Evolutionary conservation across 2,329 filamentous ascomycete species (phyloP), one percentile per base, ranked within the genome.

Genomic region (Sporothrix inflata): DNA sequence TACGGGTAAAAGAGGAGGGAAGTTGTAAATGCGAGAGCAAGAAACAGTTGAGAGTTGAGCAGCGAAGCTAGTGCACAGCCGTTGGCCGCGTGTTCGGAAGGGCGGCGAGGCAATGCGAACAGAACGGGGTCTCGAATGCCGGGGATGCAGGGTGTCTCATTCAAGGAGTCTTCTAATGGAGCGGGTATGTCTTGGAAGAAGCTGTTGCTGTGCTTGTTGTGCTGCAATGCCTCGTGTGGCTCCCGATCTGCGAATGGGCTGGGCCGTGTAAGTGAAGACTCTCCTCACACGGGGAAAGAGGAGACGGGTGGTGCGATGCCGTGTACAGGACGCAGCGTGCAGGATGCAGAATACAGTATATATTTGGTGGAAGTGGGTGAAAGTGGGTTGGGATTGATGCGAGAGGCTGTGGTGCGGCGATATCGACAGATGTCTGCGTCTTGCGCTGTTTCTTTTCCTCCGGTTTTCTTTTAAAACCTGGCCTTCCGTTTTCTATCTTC

Each of bases 21-120:
- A 6, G 4, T 8, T 7, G 16, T 11, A 24, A 63, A 19, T 49
- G 49, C 6, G 16, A 47, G 19, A 34, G 70, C 47, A 30, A 49
- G 30, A 60, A 5, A 34, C 45, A 7, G 61, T 16, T 40, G 30
- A 53, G 45, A 71, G 8, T 27, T 19, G 12, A 16, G 40, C 51
- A 49, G 21, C 19, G 55, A 60, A 47, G 51, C 68, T 61, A 70
- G 30, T n/a, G 68, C 40, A 70, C 24, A 70, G 42, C 38, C 51
- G 68, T 60, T 70, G 68, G 21, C 51, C 14, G 68, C 38, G 68
- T 70, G 68, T 57, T 69, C 66, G 34, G 66, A 69, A 57, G 34
- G 38, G 66, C n/a, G 49, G 47, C 66, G 51, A 57, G 67, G 53
- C 51, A 42, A 47, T 30, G 51, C 5, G 67, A 45, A 47, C 30